Evolutionary conservation across 805 yeast species (phyloP), one percentile per base, ranked within the genome.

Genomic region (Monosporozyma aquatica): DNA sequence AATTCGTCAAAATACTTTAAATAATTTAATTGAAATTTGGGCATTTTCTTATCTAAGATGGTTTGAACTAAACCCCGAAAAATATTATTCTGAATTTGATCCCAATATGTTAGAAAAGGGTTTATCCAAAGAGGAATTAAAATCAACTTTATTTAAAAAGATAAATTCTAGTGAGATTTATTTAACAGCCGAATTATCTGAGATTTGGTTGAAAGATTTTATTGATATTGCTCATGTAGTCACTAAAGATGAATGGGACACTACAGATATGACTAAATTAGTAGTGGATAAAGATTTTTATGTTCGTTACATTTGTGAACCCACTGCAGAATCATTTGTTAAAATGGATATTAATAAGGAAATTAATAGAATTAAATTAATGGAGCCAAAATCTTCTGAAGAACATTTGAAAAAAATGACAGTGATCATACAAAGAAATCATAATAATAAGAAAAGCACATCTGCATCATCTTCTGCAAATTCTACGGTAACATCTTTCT

Each of bases 101-200:
- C 47, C 51, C 8, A 54, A 48, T 4, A 42, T 50, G 10, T 41
- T 57, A 8, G 56, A 57, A 6, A 47, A 45, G n/a, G 46, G 42
- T 3, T 44, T 47, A 20, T 25, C 49, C 3, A 23, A 18, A 40
- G 53, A 51, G 13, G 41, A 44, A 26, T 46, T 47, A 27, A 44
- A 44, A n/a, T 51, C 50, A 7, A 45, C 39, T 14, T 48, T 60
- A 7, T 47, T 49, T 3, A 39, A 59, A 1, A 56, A 52, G 6
- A 51, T 53, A 23, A 46, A 53, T 27, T 46, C 49, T 1, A 68
- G 70, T 50, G 87, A 80, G 55, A 42, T 80, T 5, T 76, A 75
- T 48, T 51, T 81, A 21, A 74, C 84, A 0, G 69, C 82, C 3
- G 70, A 71, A 26, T 42, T 66, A 15, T 71, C 68, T 3, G 69